These are phyloP conservation scores for Phytophthora pluvialis DNA, from an alignment of 352 stramenopile genomes.

Conservation along the genomic window DNA sequence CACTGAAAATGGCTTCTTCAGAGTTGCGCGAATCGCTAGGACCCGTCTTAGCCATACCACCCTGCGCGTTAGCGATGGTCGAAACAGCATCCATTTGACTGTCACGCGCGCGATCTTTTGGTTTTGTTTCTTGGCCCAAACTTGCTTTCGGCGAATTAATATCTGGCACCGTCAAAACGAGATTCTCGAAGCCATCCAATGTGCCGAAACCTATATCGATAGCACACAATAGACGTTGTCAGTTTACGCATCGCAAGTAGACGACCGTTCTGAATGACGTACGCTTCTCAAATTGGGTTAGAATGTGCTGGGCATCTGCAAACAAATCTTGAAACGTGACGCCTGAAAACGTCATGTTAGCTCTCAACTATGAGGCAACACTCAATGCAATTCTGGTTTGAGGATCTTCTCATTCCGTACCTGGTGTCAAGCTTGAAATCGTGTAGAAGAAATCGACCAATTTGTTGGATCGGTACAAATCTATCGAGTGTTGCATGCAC, in stretches of 20 bases:
- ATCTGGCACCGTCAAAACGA: conserved; percentile 29
- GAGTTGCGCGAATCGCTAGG: background rate
- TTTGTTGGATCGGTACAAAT: conserved; percentile 50
- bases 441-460: conserved; percentile 46
- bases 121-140: conserved; percentile 16
- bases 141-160: conserved; percentile 3
- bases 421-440: conserved; percentile 43
- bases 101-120: background rate
- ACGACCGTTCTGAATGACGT: conserved; percentile 15
- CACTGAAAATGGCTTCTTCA: conserved; percentile 5
- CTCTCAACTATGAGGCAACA: background rate
- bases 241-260: conserved; percentile 1
- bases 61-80: conserved; percentile 1
- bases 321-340: conserved; percentile 42
- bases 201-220: conserved; percentile 43
- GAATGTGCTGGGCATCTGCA: conserved; percentile 39
- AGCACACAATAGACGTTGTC: conserved; percentile 4
- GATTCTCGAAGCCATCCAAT: conserved; percentile 44
- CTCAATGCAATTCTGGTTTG: background rate
- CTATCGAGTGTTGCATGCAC: conserved; percentile 47
- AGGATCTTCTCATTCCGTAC: conserved; percentile 23
- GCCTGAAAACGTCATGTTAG: conserved; percentile 28
- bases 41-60: background rate
- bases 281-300: conserved; percentile 55
- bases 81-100: background rate